These are phyloP conservation scores for Sphagnum contortum DNA, from an alignment of 225 moss, liverwort and hornwort genomes.

Conservation along the genomic window DNA sequence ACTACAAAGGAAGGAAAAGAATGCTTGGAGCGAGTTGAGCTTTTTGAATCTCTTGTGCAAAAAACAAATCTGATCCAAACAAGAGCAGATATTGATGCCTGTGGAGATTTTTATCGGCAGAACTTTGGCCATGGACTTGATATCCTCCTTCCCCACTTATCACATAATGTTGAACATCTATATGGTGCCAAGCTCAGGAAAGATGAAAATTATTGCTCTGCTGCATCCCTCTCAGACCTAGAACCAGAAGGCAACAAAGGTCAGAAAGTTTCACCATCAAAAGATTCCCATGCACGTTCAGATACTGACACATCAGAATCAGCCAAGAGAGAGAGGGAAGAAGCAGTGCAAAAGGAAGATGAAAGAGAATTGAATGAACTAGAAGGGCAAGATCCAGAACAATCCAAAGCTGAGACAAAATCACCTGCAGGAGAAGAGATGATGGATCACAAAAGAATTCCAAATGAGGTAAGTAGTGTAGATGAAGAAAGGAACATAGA, in stretches of 20 bases:
- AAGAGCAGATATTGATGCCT: constrained; percentile 58
- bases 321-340: too few relatives aligned
- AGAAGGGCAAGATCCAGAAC: too few relatives aligned
- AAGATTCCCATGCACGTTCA: constrained; percentile 9
- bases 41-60: constrained; percentile 69
- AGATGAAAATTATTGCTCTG: constrained; percentile 6
- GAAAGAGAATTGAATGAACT: too few relatives aligned
- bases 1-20: constrained; percentile 67
- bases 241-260: neutral
- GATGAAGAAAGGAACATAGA: too few relatives aligned
- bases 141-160: constrained; percentile 66
- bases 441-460: too few relatives aligned
- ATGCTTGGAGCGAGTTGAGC: constrained; percentile 57
- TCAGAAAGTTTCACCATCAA: constrained; percentile 10
- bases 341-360: too few relatives aligned
- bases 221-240: constrained; percentile 8
- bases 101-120: constrained; percentile 61
- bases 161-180: constrained; percentile 30
- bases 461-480: too few relatives aligned
- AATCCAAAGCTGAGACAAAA: too few relatives aligned
- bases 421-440: too few relatives aligned
- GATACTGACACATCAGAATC: too few relatives aligned
- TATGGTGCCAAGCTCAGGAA: constrained; percentile 27
- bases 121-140: constrained; percentile 63
- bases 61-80: constrained; percentile 61